A percentile compares a stretch with the other conserved stretches of the same genome.
phyloP scores from a whole-genome alignment of 768 basidiomycete genomes.

The Naganishia friedmannii region DNA sequence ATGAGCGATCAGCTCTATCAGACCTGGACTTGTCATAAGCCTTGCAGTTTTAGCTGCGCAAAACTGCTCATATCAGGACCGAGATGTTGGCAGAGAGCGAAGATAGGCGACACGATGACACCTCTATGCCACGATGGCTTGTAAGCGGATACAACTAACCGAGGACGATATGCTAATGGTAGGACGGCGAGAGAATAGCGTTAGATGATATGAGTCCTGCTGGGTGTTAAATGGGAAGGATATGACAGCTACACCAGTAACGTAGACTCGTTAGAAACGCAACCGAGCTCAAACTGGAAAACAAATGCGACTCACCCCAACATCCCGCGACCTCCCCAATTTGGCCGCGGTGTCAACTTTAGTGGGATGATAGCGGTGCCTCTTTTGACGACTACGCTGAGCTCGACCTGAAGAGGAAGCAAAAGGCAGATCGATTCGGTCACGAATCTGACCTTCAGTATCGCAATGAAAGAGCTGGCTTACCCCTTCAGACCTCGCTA shows the following conservation, averaged over 20 bases:
- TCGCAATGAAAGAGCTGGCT: slow-evolving; percentile 40
- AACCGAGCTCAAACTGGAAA: not conserved
- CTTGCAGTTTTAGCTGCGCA: too few species aligned
- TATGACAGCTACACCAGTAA: not conserved
- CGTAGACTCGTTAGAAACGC: not conserved
- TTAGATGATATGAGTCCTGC: not conserved
- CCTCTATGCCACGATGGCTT: not conserved
- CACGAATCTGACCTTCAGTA: not conserved
- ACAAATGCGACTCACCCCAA: slow-evolving; percentile 63
- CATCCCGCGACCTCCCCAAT: slow-evolving; percentile 84
- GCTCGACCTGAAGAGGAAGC: slow-evolving; percentile 57
- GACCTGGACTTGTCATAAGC: too few species aligned
- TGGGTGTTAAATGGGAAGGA: not conserved
- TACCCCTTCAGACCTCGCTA: slow-evolving; percentile 74
- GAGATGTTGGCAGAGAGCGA: too few species aligned
- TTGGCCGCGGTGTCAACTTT: slow-evolving; percentile 65
- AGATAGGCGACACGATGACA: not conserved
- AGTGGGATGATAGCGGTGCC: slow-evolving; percentile 56
- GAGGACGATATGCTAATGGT: not conserved
- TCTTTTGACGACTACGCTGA: slow-evolving; percentile 63
- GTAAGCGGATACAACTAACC: not conserved
- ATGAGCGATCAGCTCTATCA: too few species aligned
- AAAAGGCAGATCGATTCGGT: not conserved
- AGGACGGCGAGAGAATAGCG: not conserved
- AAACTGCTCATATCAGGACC: too few species aligned